Evolutionary conservation across 2,329 filamentous ascomycete species (phyloP).

Genomic region (Microdochium trichocladiopsis): DNA sequence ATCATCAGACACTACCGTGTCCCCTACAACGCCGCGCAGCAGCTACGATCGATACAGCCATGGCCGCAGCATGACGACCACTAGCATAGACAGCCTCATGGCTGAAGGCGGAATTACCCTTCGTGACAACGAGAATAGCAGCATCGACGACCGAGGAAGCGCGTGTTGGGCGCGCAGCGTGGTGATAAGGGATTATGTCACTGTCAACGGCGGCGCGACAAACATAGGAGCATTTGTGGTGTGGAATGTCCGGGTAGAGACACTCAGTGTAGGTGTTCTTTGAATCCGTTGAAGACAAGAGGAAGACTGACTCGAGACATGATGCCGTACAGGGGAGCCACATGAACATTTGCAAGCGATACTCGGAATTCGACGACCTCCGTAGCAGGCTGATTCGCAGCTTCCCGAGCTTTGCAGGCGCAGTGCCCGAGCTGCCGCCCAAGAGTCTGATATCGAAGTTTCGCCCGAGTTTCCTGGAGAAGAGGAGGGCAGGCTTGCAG

Average conservation of each 20-base stretch:
- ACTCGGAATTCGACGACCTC: slow-evolving; percentile 89
- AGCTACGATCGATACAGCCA: slow-evolving; percentile 15
- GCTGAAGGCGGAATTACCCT: slow-evolving; percentile 46
- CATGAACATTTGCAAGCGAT: slow-evolving; percentile 64
- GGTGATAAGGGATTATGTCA: slow-evolving; percentile 47
- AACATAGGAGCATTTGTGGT: slow-evolving; percentile 86
- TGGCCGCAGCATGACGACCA: slow-evolving; percentile 33
- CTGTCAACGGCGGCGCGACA: slow-evolving; percentile 49
- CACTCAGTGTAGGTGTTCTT: slow-evolving; percentile 59
- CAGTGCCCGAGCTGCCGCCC: slow-evolving; percentile 83
- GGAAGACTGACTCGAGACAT: slow-evolving; percentile 6
- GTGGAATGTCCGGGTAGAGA: slow-evolving; percentile 86
- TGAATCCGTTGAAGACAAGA: slow-evolving; percentile 10
- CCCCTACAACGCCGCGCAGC: neutral
- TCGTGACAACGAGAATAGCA: slow-evolving; percentile 53
- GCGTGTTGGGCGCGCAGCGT: slow-evolving; percentile 62
- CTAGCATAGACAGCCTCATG: slow-evolving; percentile 39
- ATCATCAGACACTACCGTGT: neutral
- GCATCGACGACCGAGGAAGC: slow-evolving; percentile 29
- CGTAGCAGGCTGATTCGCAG: slow-evolving; percentile 65
- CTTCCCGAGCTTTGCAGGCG: slow-evolving; percentile 76
- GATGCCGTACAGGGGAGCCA: slow-evolving; percentile 41
- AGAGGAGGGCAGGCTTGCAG: slow-evolving; percentile 71
- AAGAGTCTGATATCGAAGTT: slow-evolving; percentile 90
- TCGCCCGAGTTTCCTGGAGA: slow-evolving; percentile 76